phyloP scores from a whole-genome alignment of 1,284 basidiomycete species.

The Cryptococcus neoformans region DNA sequence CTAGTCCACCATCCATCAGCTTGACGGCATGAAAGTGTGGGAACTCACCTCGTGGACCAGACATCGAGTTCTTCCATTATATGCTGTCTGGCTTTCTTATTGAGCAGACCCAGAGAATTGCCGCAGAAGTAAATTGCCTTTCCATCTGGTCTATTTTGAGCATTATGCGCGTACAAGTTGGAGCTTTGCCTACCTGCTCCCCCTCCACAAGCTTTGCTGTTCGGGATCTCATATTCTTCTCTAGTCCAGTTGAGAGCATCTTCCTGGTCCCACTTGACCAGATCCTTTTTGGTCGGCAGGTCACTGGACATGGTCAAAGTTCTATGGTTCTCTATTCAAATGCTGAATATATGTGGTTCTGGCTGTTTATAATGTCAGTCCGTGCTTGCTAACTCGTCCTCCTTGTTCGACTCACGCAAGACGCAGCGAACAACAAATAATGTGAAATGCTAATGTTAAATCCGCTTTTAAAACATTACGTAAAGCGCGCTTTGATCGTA shows the following conservation, averaged over 20 bases:
- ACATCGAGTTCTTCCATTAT: conserved; percentile 80
- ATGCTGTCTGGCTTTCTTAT: conserved; percentile 67
- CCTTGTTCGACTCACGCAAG: too few relatives aligned
- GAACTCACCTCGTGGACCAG: conserved; percentile 73
- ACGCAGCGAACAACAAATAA: too few relatives aligned
- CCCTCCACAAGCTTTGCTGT: conserved; percentile 40
- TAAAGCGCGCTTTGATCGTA: too few relatives aligned
- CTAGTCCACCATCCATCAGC: conserved; percentile 51
- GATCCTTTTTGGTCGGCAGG: conserved; percentile 8
- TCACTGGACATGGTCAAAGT: conserved; percentile 29
- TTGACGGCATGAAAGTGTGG: not conserved
- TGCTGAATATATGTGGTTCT: not conserved
- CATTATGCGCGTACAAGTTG: not conserved
- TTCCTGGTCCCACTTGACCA: conserved; percentile 29
- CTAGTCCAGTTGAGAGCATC: conserved; percentile 48
- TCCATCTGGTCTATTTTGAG: conserved; percentile 22
- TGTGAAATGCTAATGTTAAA: too few relatives aligned
- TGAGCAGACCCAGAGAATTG: conserved; percentile 86
- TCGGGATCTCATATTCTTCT: conserved; percentile 47
- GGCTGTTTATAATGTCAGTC: too few relatives aligned
- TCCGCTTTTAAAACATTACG: too few relatives aligned
- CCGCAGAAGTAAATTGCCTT: conserved; percentile 81
- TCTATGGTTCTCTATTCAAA: not conserved
- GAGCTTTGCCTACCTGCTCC: not conserved
- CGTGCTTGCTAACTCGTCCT: too few relatives aligned